Evolutionary conservation across 805 yeast genomes (phyloP).

Genomic region (Ogataea angusta): DNA sequence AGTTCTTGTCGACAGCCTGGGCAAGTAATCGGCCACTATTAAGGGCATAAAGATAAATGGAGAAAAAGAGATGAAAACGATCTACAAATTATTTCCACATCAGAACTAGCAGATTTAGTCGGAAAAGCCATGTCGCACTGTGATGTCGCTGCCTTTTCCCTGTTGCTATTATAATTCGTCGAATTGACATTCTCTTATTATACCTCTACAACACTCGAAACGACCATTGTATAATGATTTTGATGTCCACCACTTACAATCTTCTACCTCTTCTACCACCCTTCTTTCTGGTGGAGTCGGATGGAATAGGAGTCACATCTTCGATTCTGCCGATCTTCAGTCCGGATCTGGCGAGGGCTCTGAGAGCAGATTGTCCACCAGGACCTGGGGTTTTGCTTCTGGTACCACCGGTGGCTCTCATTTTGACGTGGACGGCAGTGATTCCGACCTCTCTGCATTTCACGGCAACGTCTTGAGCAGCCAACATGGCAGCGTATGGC

Average conservation of each 20-base stretch:
- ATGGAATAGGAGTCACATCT: slow-evolving; percentile 99
- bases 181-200: slow-evolving; percentile 8
- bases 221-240: slow-evolving; percentile 9
- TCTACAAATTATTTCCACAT: no score
- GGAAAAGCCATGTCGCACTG: no score
- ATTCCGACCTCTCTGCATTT: slow-evolving; percentile 99
- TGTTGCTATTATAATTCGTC: not conserved
- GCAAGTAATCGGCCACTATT: slow-evolving; percentile 4
- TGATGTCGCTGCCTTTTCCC: not conserved
- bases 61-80: not conserved
- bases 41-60: slow-evolving; percentile 12
- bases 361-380: slow-evolving; percentile 99
- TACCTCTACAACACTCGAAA: slow-evolving; percentile 12
- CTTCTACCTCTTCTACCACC: slow-evolving; percentile 99
- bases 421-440: slow-evolving; percentile 98
- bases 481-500: slow-evolving; percentile 99
- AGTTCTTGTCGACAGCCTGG: slow-evolving; percentile 13
- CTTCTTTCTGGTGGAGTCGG: slow-evolving; percentile 99
- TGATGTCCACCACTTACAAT: slow-evolving; percentile 40
- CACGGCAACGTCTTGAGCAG: slow-evolving; percentile 99
- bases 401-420: slow-evolving; percentile 99
- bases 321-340: slow-evolving; percentile 99
- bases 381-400: slow-evolving; percentile 99
- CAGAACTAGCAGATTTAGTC: no score
- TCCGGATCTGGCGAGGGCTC: slow-evolving; percentile 99